Percentiles rank a stretch among this genome's conserved stretches.
phyloP scores from a whole-genome alignment of 2,329 filamentous ascomycete species.

The Cladophialophora bantiana region DNA sequence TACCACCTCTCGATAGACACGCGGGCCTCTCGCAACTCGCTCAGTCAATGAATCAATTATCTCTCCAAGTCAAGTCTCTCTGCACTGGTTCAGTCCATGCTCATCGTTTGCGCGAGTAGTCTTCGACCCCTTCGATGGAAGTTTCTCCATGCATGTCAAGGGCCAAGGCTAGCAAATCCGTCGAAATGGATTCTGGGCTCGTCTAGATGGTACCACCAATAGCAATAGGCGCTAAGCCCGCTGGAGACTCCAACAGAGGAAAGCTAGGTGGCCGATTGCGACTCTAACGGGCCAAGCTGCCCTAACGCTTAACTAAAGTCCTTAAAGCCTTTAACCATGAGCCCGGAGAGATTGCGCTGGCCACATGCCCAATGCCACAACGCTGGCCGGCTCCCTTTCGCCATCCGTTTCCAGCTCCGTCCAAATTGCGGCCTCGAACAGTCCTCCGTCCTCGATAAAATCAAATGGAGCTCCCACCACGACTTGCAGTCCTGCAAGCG shows the following conservation, averaged over 20 bases:
- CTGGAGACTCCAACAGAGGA: neutral
- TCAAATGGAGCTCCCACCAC: neutral
- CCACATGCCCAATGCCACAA: neutral
- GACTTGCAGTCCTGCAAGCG: neutral
- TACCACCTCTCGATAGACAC: neutral
- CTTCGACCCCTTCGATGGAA: neutral
- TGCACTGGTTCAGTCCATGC: neutral
- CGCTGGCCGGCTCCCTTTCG: constrained; percentile 12
- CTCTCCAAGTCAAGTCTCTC: neutral
- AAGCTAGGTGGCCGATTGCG: neutral
- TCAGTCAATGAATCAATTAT: neutral
- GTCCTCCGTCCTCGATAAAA: neutral
- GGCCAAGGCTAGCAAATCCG: neutral
- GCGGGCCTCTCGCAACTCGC: neutral
- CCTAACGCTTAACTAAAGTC: constrained; percentile 15
- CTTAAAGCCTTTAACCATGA: neutral
- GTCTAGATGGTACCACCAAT: neutral
- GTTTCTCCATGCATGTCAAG: no score
- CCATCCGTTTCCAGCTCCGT: neutral
- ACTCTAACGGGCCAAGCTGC: constrained; percentile 9
- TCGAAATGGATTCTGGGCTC: neutral
- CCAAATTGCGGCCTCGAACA: neutral
- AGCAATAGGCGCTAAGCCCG: constrained; percentile 3
- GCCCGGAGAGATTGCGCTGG: constrained; percentile 14
- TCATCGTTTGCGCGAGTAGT: neutral